Conservation (phyloP, 1,284 basidiomycete species). For the Ceraceosorus guamensis region DNA sequence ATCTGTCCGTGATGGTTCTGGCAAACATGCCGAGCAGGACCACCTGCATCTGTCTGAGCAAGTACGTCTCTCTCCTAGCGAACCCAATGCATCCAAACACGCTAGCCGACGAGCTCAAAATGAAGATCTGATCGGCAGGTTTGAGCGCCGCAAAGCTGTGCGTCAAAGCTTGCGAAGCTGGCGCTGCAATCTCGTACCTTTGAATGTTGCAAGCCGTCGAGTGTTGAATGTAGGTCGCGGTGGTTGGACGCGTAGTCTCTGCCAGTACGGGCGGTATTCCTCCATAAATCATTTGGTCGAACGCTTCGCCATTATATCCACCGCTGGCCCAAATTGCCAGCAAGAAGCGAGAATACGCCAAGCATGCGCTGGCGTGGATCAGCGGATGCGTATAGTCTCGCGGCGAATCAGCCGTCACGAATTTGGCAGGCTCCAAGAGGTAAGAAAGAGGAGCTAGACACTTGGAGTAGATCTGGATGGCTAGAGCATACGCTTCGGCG, state of each 20-base stretch:
- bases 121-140: constrained; percentile 35
- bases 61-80: constrained; percentile 30
- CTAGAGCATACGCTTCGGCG: constrained; percentile 42
- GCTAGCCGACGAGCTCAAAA: constrained; percentile 30
- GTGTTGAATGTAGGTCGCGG: constrained; percentile 24
- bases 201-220: constrained; percentile 30
- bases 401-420: constrained; percentile 40
- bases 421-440: constrained; percentile 27
- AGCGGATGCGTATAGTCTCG: constrained; percentile 45
- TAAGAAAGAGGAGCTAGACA: constrained; percentile 42
- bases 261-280: constrained; percentile 40
- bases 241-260: constrained; percentile 21
- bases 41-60: constrained; percentile 33
- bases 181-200: constrained; percentile 37
- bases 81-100: constrained; percentile 43
- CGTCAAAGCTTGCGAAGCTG: constrained; percentile 30
- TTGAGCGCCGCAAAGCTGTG: constrained; percentile 37
- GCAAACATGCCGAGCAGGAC: constrained; percentile 27
- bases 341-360: constrained; percentile 41
- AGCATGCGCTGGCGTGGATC: constrained; percentile 39
- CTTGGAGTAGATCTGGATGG: constrained; percentile 41
- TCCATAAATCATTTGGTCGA: constrained; percentile 46
- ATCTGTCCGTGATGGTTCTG: constrained; percentile 2
- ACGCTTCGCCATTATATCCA: constrained; percentile 45
- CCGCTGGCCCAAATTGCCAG: constrained; percentile 42